Evolutionary conservation across 1,284 basidiomycete species (phyloP), one percentile per base, ranked within the genome.

Genomic region (Sphagnurus paluster): DNA sequence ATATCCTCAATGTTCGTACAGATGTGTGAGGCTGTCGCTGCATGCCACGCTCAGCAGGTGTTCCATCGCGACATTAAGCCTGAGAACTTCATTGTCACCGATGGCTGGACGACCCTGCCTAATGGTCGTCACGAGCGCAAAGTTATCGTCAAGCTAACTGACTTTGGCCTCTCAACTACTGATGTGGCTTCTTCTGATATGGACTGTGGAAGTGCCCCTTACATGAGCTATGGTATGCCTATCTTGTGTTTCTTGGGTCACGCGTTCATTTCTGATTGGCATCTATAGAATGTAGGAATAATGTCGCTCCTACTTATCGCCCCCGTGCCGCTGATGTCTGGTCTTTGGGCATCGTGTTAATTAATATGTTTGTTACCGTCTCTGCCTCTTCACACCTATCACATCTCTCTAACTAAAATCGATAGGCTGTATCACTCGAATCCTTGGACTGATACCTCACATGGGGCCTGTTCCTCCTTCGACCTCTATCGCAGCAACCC

Each of bases 41-140:
- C 90, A n/a, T 98, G 96, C 69, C 96, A 99, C 64, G 86, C 90
- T 30, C 84, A 87, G 50, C 89, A 89, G 36, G 90, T 99, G 46
- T 91, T 87, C 63, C 96, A 99, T 65, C 87, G 96, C 50, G 97
- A 99, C 67, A 97, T 99, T 78, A 99, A 99, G 74, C 96, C 96
- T 0, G 92, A 94, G 70, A 96, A 94, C 70, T 94, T 94, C 62
- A 94, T 93, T 63, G 90, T 94, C 58, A 94, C 91, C 1, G 85
- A 93, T 63, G 90, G 84, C 32, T 82, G 82, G 64, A 71, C 75
- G 42, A 75, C 75, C 17, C 60, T 71, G 11, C 62, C 72, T 35
- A 73, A 78, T 57, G 79, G 77, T 34, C 68, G 71, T 48, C 72
- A 76, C 53, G 90, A 92, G 68, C 79, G 87, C 62, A 84, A 82